A percentile compares a stretch with the other conserved stretches of the same genome.
Evolutionary conservation across 2,329 filamentous ascomycete species (phyloP).

Genomic region (Lasiodiplodia sp.): DNA sequence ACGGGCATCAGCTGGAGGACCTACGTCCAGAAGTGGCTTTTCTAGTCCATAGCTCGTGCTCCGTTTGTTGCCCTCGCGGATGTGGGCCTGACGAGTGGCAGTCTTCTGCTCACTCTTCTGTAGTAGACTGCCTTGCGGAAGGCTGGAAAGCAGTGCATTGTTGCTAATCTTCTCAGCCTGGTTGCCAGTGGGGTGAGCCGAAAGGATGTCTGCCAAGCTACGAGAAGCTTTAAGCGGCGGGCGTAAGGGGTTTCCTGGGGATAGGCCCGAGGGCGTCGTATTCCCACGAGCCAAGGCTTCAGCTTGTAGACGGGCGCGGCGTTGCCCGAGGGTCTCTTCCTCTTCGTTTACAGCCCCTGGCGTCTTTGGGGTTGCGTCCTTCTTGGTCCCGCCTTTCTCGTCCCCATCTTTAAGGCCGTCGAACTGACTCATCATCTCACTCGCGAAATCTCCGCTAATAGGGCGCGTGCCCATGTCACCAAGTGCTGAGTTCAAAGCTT

Average conservation of each 20-base stretch:
- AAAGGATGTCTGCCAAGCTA: conserved; percentile 69
- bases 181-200: conserved; percentile 58
- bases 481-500: conserved; percentile 55
- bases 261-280: conserved; percentile 25
- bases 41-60: conserved; percentile 42
- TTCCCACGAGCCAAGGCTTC: conserved; percentile 60
- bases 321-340: conserved; percentile 81
- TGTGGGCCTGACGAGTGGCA: conserved; percentile 45
- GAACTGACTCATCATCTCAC: conserved; percentile 67
- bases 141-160: conserved; percentile 42
- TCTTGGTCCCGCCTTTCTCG: conserved; percentile 37
- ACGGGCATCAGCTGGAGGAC: conserved; percentile 23
- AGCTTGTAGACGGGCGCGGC: conserved; percentile 75
- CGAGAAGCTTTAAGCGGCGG: conserved; percentile 53
- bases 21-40: conserved; percentile 39
- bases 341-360: conserved; percentile 51
- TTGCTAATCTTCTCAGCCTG: conserved; percentile 47
- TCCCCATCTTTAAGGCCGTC: conserved; percentile 41
- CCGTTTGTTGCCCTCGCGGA: conserved; percentile 45
- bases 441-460: conserved; percentile 71
- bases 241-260: conserved; percentile 35
- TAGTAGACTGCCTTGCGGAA: conserved; percentile 51
- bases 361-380: conserved; percentile 33
- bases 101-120: conserved; percentile 47
- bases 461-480: conserved; percentile 55